Evolutionary conservation across 164 flowering plant species (phyloP).

Genomic region (Vitis cinerea): DNA sequence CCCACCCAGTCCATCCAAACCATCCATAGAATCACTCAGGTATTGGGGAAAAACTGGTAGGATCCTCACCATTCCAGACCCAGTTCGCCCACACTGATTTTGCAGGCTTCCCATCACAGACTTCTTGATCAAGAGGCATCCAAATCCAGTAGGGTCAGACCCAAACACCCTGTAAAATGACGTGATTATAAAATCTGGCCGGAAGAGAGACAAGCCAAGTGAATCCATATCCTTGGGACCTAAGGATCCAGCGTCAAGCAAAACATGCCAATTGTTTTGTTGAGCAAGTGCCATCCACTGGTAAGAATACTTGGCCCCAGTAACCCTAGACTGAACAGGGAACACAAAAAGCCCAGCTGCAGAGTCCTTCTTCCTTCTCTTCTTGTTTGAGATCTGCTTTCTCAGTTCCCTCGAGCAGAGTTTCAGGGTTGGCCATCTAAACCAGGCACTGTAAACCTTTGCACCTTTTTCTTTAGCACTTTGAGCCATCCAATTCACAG

Average conservation of each 20-base stretch:
- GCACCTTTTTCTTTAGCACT: conserved; percentile 76
- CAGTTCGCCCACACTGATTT: conserved; percentile 64
- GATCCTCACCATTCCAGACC: conserved; percentile 92
- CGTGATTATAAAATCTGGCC: conserved; percentile 88
- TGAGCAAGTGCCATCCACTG: conserved; percentile 98
- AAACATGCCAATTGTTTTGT: conserved; percentile 93
- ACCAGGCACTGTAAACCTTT: conserved; percentile 70
- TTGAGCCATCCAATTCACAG: conserved; percentile 81
- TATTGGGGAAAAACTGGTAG: conserved; percentile 76
- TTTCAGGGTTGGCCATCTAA: conserved; percentile 78
- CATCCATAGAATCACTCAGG: conserved; percentile 77
- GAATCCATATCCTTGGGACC: conserved; percentile 99
- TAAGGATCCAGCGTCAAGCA: conserved; percentile 89
- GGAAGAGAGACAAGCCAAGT: conserved; percentile 77
- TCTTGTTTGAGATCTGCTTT: conserved; percentile 72
- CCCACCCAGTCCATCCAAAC: conserved; percentile 54
- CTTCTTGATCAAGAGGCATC: conserved; percentile 89
- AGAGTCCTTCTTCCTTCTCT: conserved; percentile 78
- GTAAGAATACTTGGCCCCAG: conserved; percentile 89
- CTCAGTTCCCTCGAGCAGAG: conserved; percentile 76
- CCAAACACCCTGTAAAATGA: conserved; percentile 91
- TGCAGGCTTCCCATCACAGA: conserved; percentile 80
- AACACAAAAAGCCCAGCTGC: conserved; percentile 83
- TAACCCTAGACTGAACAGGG: conserved; percentile 90
- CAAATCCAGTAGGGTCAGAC: conserved; percentile 87